Evolutionary conservation across 768 basidiomycete genomes (phyloP).

Genomic region (Punctularia strigosozonata): DNA sequence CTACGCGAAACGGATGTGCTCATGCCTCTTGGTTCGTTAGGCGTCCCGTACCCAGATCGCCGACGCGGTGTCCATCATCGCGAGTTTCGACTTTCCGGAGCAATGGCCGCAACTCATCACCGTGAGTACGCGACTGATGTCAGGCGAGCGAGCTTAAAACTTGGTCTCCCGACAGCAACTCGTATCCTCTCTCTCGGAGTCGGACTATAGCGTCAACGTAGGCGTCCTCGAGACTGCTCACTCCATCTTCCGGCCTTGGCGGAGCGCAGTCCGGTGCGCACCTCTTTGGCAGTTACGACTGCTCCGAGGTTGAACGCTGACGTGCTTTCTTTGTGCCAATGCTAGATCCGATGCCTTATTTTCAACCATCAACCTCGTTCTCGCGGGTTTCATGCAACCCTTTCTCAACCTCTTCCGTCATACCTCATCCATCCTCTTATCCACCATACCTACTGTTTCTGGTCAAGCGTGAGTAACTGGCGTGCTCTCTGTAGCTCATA

Average conservation of each 20-base stretch:
- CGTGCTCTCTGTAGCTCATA: too few relatives aligned
- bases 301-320: too few relatives aligned
- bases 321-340: too few relatives aligned
- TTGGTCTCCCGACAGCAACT: slow-evolving; percentile 53
- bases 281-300: too few relatives aligned
- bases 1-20: too few relatives aligned
- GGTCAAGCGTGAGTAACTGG: too few relatives aligned
- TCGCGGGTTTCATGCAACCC: slow-evolving; percentile 69
- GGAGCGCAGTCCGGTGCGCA: slow-evolving; percentile 79
- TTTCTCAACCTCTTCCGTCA: slow-evolving; percentile 78
- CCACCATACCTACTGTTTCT: slow-evolving; percentile 22
- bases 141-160: slow-evolving; percentile 1
- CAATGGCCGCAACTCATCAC: slow-evolving; percentile 85
- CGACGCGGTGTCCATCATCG: slow-evolving; percentile 86
- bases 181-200: slow-evolving; percentile 64
- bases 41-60: slow-evolving; percentile 79
- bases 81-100: slow-evolving; percentile 82
- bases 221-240: slow-evolving; percentile 91
- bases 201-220: slow-evolving; percentile 78
- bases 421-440: slow-evolving; percentile 42
- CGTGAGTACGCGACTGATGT: slow-evolving; percentile 36
- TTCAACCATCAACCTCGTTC: slow-evolving; percentile 84
- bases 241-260: slow-evolving; percentile 92
- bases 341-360: slow-evolving; percentile 81
- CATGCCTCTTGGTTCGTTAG: too few relatives aligned